Evolutionary conservation across 257 asterid genomes (phyloP), one percentile per base, ranked within the genome.

Genomic region (Henckelia pumila): DNA sequence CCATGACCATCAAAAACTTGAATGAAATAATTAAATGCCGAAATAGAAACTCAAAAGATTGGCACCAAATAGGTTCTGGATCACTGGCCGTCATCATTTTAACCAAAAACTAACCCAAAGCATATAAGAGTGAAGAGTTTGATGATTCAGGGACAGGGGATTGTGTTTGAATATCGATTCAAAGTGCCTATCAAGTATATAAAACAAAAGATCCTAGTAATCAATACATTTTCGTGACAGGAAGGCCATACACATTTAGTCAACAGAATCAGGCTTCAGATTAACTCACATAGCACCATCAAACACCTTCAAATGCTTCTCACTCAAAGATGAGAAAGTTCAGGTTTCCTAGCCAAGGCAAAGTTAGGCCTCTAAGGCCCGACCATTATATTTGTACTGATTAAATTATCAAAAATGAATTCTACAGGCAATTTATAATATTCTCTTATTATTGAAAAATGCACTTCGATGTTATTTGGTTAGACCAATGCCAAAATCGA

Each of bases 1-100:
- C 33, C 59, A 65, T 64, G 32, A 32, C 35, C 26, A 40, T 83
- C 26, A 80, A 72, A 60, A 57, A 69, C 59, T 57, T 55, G 29
- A 59, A 44, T 19, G 50, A 71, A 55, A 75, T 19, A 61, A 57
- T 2, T 17, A 66, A 37, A 61, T 63, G 71, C 66, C 81, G 40
- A 56, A 32, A 74, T 20, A 73, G 37, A 73, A 30, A 37, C 44
- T 63, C 66, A 56, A n/a, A 69, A 61, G 55, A 30, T 30, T 47
- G 7, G 53, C 40, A 47, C 22, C 16, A 29, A 29, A 64, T 55
- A 55, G 20, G 61, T 68, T 30, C 35, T 37, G n/a, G n/a, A n/a
- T n/a, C n/a, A n/a, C n/a, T n/a, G 8, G 64, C 14, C 33, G 61
- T 70, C 70, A 55, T 58, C 50, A 37, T 33, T 37, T 56, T 66